phyloP scores from a whole-genome alignment of 1,284 basidiomycete genomes.

The Meripilus lineatus region DNA sequence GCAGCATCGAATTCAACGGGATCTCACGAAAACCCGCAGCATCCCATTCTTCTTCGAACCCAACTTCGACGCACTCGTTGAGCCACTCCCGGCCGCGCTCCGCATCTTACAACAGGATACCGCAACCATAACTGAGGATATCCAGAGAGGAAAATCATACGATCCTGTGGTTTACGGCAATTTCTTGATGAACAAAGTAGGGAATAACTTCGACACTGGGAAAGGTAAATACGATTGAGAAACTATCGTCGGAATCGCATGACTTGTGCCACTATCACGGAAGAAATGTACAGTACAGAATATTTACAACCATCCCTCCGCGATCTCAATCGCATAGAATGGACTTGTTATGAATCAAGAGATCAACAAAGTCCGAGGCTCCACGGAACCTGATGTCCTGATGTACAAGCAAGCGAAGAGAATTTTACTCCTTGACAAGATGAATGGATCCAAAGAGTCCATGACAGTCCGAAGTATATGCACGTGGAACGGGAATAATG shows the following conservation, averaged over 20 bases:
- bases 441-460: too few species aligned
- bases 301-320: too few species aligned
- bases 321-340: too few species aligned
- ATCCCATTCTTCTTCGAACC: constrained; percentile 89
- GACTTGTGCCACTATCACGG: too few species aligned
- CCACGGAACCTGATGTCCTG: too few species aligned
- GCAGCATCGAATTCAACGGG: not conserved
- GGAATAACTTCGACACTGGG: constrained; percentile 54
- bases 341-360: too few species aligned
- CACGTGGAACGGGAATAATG: too few species aligned
- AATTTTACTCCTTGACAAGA: too few species aligned
- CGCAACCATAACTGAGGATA: constrained; percentile 12
- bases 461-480: too few species aligned
- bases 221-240: constrained; percentile 36
- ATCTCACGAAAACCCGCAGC: constrained; percentile 24
- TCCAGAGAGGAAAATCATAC: constrained; percentile 26
- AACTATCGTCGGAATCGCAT: not conserved
- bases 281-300: too few species aligned
- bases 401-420: too few species aligned
- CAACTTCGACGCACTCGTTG: constrained; percentile 63
- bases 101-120: constrained; percentile 42
- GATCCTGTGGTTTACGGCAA: constrained; percentile 66
- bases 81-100: constrained; percentile 52
- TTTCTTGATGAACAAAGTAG: constrained; percentile 69
- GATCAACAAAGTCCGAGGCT: too few species aligned